Conservation (phyloP, 2,329 filamentous ascomycete genomes). For the Penicillium decumbens region DNA sequence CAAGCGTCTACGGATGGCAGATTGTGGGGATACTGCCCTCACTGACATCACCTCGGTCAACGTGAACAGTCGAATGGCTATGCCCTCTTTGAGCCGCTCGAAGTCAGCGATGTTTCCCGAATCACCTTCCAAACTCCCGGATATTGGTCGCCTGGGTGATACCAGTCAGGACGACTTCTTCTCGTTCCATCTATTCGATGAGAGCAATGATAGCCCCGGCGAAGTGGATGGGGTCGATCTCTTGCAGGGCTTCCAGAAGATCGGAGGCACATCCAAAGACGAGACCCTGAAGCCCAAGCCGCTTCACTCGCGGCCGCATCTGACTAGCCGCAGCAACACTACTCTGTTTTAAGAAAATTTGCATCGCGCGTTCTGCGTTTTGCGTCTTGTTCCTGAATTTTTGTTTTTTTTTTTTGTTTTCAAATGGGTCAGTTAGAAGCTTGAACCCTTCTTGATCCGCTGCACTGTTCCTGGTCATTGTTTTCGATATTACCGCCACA, state of each 20-base stretch:
- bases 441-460: not conserved
- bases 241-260: conserved; percentile 47
- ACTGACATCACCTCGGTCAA: conserved; percentile 41
- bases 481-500: conserved; percentile 4
- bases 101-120: conserved; percentile 37
- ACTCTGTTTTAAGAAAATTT: conserved; percentile 29
- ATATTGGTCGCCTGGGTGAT: conserved; percentile 32
- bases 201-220: conserved; percentile 40
- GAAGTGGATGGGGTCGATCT: conserved; percentile 46
- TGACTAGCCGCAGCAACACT: conserved; percentile 33
- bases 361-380: not conserved
- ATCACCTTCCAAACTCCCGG: conserved; percentile 39
- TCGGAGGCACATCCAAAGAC: conserved; percentile 39
- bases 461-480: not conserved
- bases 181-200: conserved; percentile 47
- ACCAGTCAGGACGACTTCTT: conserved; percentile 44
- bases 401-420: not conserved
- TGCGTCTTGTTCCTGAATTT: conserved; percentile 1
- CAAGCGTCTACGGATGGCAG: conserved; percentile 47
- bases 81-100: conserved; percentile 33
- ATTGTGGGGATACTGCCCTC: conserved; percentile 49
- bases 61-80: conserved; percentile 34
- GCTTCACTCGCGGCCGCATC: conserved; percentile 28
- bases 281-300: conserved; percentile 29
- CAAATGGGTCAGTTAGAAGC: not conserved